A percentile compares a stretch with the other conserved stretches of the same genome.
Conservation (phyloP, 169 alveolate species). For the Plasmodium malariae region DNA sequence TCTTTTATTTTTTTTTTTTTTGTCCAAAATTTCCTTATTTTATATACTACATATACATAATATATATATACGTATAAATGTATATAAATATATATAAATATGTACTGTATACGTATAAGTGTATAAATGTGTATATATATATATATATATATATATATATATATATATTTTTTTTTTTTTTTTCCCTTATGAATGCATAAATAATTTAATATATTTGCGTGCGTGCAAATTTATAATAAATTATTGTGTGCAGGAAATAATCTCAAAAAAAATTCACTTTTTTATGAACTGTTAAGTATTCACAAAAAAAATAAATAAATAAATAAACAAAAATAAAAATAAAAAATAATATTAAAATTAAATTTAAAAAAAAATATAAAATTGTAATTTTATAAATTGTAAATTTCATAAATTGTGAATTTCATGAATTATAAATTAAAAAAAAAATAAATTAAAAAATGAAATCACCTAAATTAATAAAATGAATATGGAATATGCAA, state of each 20-base stretch:
- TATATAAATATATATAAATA: background rate
- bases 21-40: slow-evolving; percentile 34
- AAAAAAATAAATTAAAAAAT: slow-evolving; percentile 17
- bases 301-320: slow-evolving; percentile 22
- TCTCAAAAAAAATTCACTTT: slow-evolving; percentile 6
- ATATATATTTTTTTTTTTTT: background rate
- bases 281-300: slow-evolving; percentile 51
- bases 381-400: too few relatives aligned
- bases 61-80: slow-evolving; percentile 11
- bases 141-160: background rate
- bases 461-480: too few relatives aligned
- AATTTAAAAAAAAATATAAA: too few relatives aligned
- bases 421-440: background rate
- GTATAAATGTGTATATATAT: background rate
- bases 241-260: slow-evolving; percentile 36
- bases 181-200: slow-evolving; percentile 21
- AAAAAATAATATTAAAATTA: slow-evolving; percentile 4
- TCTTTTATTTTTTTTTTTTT: slow-evolving; percentile 12
- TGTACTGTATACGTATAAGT: background rate
- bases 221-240: slow-evolving; percentile 25
- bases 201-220: slow-evolving; percentile 17
- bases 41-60: too few relatives aligned
- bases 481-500: too few relatives aligned
- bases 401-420: slow-evolving; percentile 33
- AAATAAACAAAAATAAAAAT: slow-evolving; percentile 10